These are phyloP conservation scores for Linderniella brevidens DNA, from an alignment of 257 asterid species.

Conservation along the genomic window DNA sequence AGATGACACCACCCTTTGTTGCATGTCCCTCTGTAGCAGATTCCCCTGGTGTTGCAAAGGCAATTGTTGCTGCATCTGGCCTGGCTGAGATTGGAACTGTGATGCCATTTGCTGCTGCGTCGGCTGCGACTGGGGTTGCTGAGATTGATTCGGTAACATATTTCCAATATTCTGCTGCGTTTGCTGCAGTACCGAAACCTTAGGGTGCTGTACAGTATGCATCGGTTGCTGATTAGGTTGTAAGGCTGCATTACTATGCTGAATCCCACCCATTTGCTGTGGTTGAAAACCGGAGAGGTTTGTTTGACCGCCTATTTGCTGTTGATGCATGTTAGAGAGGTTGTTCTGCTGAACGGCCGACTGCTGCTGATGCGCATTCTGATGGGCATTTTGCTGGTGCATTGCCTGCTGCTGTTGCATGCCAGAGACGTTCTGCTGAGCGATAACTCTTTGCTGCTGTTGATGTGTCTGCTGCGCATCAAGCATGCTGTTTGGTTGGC, in stretches of 20 bases:
- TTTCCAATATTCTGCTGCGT: conserved; percentile 43
- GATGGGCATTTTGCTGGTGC: conserved; percentile 55
- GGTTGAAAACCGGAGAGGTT: conserved; percentile 68
- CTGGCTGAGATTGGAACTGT: conserved; percentile 78
- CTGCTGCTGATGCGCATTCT: conserved; percentile 68
- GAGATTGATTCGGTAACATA: conserved; percentile 64
- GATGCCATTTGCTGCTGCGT: conserved; percentile 77
- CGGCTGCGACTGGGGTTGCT: conserved; percentile 53
- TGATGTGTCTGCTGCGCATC: conserved; percentile 58
- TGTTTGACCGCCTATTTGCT: conserved; percentile 50
- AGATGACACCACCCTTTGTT: conserved; percentile 66
- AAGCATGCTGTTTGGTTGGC: conserved; percentile 51
- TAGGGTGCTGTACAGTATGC: conserved; percentile 61
- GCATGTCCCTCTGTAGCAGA: conserved; percentile 56
- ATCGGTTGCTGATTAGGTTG: conserved; percentile 50
- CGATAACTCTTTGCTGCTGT: conserved; percentile 56
- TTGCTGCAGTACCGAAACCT: conserved; percentile 65
- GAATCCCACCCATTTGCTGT: conserved; percentile 71
- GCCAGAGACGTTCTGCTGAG: conserved; percentile 54
- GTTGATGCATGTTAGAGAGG: conserved; percentile 61
- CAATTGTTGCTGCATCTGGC: conserved; percentile 58
- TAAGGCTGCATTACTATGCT: conserved; percentile 51
- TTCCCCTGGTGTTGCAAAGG: conserved; percentile 67
- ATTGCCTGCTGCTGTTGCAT: conserved; percentile 62
- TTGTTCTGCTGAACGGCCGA: conserved; percentile 56